Conservation (phyloP, 192 early-diverging fungal species). For the Diversispora epigaea region DNA sequence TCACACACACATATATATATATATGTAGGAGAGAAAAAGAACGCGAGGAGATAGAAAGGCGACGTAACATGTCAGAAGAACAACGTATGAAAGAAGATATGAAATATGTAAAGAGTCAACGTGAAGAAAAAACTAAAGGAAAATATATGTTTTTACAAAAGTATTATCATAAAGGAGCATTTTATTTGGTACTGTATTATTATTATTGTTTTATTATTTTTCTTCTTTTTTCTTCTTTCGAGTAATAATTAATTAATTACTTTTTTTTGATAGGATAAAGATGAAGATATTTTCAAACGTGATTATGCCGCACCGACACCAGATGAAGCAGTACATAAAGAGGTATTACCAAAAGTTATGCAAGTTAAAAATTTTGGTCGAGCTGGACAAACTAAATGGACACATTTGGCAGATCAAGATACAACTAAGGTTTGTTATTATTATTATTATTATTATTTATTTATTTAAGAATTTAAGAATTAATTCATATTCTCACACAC, state of each 20-base stretch:
- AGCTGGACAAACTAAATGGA: slow-evolving; percentile 85
- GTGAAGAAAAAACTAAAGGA: slow-evolving; percentile 60
- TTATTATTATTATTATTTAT: background rate
- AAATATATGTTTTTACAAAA: slow-evolving; percentile 68
- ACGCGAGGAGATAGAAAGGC: slow-evolving; percentile 74
- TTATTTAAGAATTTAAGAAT: background rate
- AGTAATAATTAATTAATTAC: background rate
- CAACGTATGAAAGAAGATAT: slow-evolving; percentile 73
- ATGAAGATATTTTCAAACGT: slow-evolving; percentile 58
- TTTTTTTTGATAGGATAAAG: slow-evolving; percentile 50
- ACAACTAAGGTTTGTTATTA: slow-evolving; percentile 51
- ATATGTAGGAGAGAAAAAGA: slow-evolving; percentile 73
- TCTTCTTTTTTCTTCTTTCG: background rate
- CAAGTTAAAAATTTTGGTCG: slow-evolving; percentile 90
- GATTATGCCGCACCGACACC: slow-evolving; percentile 73
- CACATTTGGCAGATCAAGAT: slow-evolving; percentile 81
- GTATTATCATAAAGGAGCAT: slow-evolving; percentile 89
- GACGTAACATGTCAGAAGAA: slow-evolving; percentile 81
- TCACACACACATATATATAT: background rate
- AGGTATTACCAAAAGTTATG: slow-evolving; percentile 81
- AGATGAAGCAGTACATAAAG: slow-evolving; percentile 66
- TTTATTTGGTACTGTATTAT: slow-evolving; percentile 59
- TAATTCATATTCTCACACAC: background rate
- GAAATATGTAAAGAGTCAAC: slow-evolving; percentile 56
- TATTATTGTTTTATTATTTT: background rate